Evolutionary conservation across 2,329 filamentous ascomycete species (phyloP), one percentile per base, ranked within the genome.

Genomic region (Orbilia blumenaviensis): DNA sequence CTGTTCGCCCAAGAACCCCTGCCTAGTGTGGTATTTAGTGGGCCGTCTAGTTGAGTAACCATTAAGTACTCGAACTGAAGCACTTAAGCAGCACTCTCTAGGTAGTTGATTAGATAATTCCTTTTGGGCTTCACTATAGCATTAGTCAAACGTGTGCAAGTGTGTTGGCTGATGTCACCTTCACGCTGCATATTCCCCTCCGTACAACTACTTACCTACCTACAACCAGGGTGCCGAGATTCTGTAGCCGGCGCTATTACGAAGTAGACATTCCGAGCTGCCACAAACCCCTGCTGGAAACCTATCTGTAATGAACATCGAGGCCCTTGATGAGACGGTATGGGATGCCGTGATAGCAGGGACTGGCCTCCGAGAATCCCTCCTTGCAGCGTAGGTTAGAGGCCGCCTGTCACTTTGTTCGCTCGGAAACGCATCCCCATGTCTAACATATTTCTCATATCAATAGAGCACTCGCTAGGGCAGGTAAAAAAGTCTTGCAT

Each of bases 291-390:
- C 7, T 12, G 25, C 29, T 27, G 14, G 27, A 32, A 34, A 32
- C 21, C 23, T 21, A 1, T 50, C 16, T 12, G 41, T 8, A 12
- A 77, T 77, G 68, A 82, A 78, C 76, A 85, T 86, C 84, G 85
- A 87, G 67, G 83, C 85, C 67, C 85, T 87, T 78, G 82, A 86
- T 78, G 83, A 83, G 56, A 84, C 85, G 46, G 80, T 82, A 62
- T 87, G 85, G 85, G 86, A 87, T 79, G 84, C 87, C 71, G 81
- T 87, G 67, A 86, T 87, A 68, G 82, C 84, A 44, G 86, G 86
- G 78, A 87, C 86, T 14, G 86, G 86, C 61, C 80, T 87, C 66
- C 84, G 85, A 78, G 85, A 86, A 80, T 86, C 85, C 76, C 82
- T 87, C 36, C 84, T 87, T 67, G 86, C 86, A 78, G 82, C 87